Evolutionary conservation across 116 monocot genomes (phyloP), one percentile per base, ranked within the genome.

Genomic region (Iris pallida): DNA sequence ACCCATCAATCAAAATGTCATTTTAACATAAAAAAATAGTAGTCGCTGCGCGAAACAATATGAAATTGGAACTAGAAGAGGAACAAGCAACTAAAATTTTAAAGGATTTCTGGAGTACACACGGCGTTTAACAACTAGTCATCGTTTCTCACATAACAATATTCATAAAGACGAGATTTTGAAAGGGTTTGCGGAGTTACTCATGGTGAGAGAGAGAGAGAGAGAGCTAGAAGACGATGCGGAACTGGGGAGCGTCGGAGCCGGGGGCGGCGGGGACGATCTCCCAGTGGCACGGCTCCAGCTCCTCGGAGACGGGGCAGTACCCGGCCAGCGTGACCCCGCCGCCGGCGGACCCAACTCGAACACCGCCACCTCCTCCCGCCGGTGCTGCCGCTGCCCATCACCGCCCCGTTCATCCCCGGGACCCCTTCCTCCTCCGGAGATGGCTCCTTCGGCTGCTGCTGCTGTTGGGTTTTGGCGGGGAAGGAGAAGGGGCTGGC

Each of bases 271-370:
- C 67, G n/a, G 53, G 67, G 6, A 67, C 17, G n/a, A 67, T 67
- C 54, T 53, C 67, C 67, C 67, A 67, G 13, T 53, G 67, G 55
- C 67, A 67, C 51, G 67, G 67, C 42, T 67, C 67, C 54, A 67
- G 55, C 53, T 67, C 67, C 41, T 67, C 67, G 5, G 67, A 55
- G 14, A 67, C 67, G n/a, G 67, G 55, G 43, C 67, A 67, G 54
- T 67, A 67, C 40, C 67, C 67, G 42, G 67, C 67, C 19, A 67
- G 54, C 52, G 67, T 67, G 5, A 54, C 53, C 40, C n/a, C 53
- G 16, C 53, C 54, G 0, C 67, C 67, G 4, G 42, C 42, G 16
- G 42, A n/a, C 67, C 67, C 16, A 52, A 52, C 43, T 54, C 52
- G 53, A 52, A 52, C 67, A 67, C 52, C 54, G 53, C 54, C 53